These are phyloP conservation scores for Vitis hybrid DNA, from an alignment of 177 flowering plant genomes.

Conservation along the genomic window DNA sequence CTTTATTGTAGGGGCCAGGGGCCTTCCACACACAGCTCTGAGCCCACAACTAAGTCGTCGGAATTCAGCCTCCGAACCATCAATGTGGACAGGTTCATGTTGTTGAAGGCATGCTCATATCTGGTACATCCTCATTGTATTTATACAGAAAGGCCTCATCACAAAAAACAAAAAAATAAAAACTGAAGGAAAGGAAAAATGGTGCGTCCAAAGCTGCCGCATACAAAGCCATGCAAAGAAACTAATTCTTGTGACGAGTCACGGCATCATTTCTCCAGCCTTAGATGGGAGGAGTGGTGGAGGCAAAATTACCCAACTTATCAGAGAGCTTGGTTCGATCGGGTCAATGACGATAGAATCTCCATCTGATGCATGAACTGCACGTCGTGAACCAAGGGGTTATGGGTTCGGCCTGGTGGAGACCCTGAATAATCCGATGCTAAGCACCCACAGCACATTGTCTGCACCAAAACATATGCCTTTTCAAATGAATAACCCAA, in stretches of 20 bases:
- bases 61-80: too few relatives aligned
- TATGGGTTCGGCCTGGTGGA: slow-evolving; percentile 58
- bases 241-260: too few relatives aligned
- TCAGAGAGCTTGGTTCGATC: slow-evolving; percentile 37
- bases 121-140: not conserved
- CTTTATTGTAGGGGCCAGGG: too few relatives aligned
- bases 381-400: slow-evolving; percentile 56
- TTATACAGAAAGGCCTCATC: not conserved
- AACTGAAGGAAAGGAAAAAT: too few relatives aligned
- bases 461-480: slow-evolving; percentile 17
- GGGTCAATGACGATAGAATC: slow-evolving; percentile 34
- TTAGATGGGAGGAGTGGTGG: slow-evolving; percentile 29
- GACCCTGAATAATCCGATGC: slow-evolving; percentile 50
- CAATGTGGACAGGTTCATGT: too few relatives aligned
- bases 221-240: not conserved
- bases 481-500: not conserved
- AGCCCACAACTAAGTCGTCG: too few relatives aligned
- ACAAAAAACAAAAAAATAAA: too few relatives aligned
- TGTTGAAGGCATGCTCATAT: too few relatives aligned
- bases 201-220: not conserved
- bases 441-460: slow-evolving; percentile 34
- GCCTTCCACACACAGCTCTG: not conserved
- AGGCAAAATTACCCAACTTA: slow-evolving; percentile 24
- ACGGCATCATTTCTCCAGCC: too few relatives aligned
- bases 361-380: slow-evolving; percentile 55